Percentiles rank a stretch among this genome's conserved stretches.
These are phyloP conservation scores for Rugosomyces carneus DNA, from an alignment of 1,284 basidiomycete species.

Conservation along the genomic window DNA sequence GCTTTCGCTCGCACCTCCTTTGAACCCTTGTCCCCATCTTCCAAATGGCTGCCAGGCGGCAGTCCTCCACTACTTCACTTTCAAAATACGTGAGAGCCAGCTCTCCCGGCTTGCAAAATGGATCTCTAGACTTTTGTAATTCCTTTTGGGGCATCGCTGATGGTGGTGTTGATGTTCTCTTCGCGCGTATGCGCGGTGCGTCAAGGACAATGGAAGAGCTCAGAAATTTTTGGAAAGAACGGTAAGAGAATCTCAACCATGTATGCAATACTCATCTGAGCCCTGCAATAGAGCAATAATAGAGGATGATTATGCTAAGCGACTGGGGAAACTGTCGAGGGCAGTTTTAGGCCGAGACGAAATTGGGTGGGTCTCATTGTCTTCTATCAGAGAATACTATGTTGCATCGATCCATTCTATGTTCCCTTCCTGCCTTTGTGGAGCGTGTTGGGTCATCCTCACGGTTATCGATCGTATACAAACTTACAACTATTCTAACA, in stretches of 20 bases:
- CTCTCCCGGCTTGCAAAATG: slow-evolving; percentile 42
- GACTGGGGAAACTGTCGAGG: slow-evolving; percentile 80
- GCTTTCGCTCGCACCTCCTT: slow-evolving; percentile 1
- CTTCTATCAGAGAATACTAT: no score
- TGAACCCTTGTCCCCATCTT: slow-evolving; percentile 6
- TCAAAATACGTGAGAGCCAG: slow-evolving; percentile 55
- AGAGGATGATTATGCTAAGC: slow-evolving; percentile 93
- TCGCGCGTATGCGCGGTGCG: slow-evolving; percentile 81
- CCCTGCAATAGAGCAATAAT: slow-evolving; percentile 61
- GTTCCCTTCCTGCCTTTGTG: no score
- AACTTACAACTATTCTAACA: no score
- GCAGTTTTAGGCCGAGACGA: slow-evolving; percentile 78
- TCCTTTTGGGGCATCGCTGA: slow-evolving; percentile 93
- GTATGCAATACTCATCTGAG: no score
- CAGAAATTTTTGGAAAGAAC: slow-evolving; percentile 82
- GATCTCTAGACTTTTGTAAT: slow-evolving; percentile 87
- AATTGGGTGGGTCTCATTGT: slow-evolving; percentile 81
- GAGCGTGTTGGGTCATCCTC: no score
- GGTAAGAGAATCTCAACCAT: no score
- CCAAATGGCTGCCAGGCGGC: slow-evolving; percentile 56
- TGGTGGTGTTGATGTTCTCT: slow-evolving; percentile 84
- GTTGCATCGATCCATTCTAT: no score
- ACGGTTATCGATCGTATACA: no score
- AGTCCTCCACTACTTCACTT: slow-evolving; percentile 69
- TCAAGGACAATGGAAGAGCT: slow-evolving; percentile 86